phyloP scores from a whole-genome alignment of 495 filamentous ascomycete genomes.

The Penicillium samsonianum region DNA sequence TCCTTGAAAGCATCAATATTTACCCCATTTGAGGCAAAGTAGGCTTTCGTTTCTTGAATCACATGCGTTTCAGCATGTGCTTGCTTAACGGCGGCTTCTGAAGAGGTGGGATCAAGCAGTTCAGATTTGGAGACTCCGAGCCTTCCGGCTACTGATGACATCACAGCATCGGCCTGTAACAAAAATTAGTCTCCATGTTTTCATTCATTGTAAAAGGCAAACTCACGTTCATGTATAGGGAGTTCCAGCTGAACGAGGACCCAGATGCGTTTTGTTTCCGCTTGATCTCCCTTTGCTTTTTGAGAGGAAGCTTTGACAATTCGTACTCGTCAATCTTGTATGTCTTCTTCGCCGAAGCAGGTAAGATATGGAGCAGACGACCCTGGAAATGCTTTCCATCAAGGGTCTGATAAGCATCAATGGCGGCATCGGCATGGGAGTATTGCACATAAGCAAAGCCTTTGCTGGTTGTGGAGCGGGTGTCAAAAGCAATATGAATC shows the following conservation, averaged over 20 bases:
- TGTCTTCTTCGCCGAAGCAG: conserved; percentile 75
- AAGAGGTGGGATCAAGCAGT: conserved; percentile 87
- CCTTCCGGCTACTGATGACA: conserved; percentile 83
- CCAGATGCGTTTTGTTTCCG: conserved; percentile 75
- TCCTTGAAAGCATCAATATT: conserved; percentile 89
- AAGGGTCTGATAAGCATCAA: conserved; percentile 68
- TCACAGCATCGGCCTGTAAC: conserved; percentile 75
- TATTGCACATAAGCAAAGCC: conserved; percentile 89
- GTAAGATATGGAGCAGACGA: conserved; percentile 84
- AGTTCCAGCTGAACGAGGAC: conserved; percentile 92
- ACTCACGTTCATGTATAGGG: conserved; percentile 90
- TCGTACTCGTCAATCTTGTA: conserved; percentile 82
- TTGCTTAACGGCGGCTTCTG: conserved; percentile 92
- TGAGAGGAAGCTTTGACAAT: conserved; percentile 84
- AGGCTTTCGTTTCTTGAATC: conserved; percentile 93
- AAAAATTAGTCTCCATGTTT: conserved; percentile 28
- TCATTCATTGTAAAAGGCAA: background rate
- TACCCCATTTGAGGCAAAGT: conserved; percentile 82
- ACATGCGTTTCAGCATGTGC: conserved; percentile 94
- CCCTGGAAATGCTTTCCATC: conserved; percentile 89
- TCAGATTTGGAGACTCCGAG: conserved; percentile 87
- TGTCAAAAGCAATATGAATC: conserved; percentile 80
- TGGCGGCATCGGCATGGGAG: conserved; percentile 65
- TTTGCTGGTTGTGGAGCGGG: conserved; percentile 65
- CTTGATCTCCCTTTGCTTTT: conserved; percentile 89